Conservation (phyloP, 192 early-diverging fungal genomes). For the Entomortierella parvispora region DNA sequence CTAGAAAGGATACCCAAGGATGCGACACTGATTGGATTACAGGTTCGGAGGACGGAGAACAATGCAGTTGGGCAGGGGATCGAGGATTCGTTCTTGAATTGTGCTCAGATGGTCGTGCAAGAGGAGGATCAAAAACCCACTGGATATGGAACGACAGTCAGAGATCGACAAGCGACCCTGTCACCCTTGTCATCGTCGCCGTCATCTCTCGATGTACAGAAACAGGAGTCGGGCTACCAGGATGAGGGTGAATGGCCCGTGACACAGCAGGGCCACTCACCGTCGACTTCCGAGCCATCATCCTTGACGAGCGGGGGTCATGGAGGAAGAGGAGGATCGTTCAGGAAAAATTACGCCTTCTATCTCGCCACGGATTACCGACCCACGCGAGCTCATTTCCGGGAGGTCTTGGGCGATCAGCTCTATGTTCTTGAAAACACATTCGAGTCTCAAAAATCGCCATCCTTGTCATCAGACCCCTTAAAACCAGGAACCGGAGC, state of each 20-base stretch:
- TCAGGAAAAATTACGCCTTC: constrained; percentile 17
- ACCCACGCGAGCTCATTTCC: constrained; percentile 43
- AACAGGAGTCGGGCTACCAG: too few relatives aligned
- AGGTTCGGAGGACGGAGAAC: constrained; percentile 46
- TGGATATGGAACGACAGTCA: not conserved
- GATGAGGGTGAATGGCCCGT: not conserved
- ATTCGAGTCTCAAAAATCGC: constrained; percentile 14
- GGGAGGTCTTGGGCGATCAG: constrained; percentile 24
- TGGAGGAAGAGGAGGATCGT: not conserved
- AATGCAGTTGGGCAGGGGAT: constrained; percentile 46
- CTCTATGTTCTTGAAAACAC: constrained; percentile 45
- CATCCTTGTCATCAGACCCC: not conserved
- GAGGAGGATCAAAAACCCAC: constrained; percentile 21
- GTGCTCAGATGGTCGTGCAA: constrained; percentile 29
- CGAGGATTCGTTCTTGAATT: constrained; percentile 47
- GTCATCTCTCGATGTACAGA: too few relatives aligned
- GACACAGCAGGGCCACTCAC: too few relatives aligned
- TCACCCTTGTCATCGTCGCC: not conserved
- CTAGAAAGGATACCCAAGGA: constrained; percentile 28
- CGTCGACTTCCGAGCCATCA: not conserved
- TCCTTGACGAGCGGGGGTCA: not conserved
- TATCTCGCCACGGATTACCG: constrained; percentile 47
- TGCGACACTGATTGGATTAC: constrained; percentile 31
- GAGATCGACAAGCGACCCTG: not conserved
- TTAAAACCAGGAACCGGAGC: not conserved